Percentiles rank a stretch among this genome's conserved stretches.
phyloP scores from a whole-genome alignment of 768 basidiomycete genomes.

The Suillus discolor region DNA sequence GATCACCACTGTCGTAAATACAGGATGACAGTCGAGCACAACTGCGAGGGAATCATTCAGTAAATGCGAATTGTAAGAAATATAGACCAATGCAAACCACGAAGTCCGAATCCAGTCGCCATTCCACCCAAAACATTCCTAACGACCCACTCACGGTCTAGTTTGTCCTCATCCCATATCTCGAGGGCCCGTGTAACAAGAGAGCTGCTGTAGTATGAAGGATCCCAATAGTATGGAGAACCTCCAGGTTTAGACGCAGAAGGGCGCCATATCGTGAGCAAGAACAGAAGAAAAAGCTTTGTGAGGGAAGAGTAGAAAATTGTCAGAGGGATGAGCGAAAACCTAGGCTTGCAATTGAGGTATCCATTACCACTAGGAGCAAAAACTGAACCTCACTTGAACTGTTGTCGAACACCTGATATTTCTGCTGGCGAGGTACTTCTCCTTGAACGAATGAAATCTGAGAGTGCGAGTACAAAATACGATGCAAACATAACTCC shows the following conservation, averaged over 20 bases:
- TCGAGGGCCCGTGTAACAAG: slow-evolving; percentile 46
- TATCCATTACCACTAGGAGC: background rate
- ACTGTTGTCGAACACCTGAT: slow-evolving; percentile 63
- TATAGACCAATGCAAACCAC: slow-evolving; percentile 50
- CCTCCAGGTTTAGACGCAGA: slow-evolving; percentile 27
- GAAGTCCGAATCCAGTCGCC: slow-evolving; percentile 83
- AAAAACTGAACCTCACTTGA: slow-evolving; percentile 44
- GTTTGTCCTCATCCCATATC: slow-evolving; percentile 67
- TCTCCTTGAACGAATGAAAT: slow-evolving; percentile 35
- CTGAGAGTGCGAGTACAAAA: slow-evolving; percentile 47
- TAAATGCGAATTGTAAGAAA: background rate
- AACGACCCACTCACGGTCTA: slow-evolving; percentile 84
- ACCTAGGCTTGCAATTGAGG: slow-evolving; percentile 31
- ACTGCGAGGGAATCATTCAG: slow-evolving; percentile 43
- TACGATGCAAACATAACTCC: slow-evolving; percentile 64
- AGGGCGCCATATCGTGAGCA: slow-evolving; percentile 80
- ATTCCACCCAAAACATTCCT: slow-evolving; percentile 84
- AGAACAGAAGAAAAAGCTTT: slow-evolving; percentile 81
- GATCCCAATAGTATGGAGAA: slow-evolving; percentile 25
- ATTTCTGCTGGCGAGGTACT: slow-evolving; percentile 17
- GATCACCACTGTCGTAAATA: slow-evolving; percentile 76
- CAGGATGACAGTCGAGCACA: slow-evolving; percentile 73
- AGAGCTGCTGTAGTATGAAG: slow-evolving; percentile 32
- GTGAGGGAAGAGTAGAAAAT: slow-evolving; percentile 83
- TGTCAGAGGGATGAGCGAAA: slow-evolving; percentile 76